Percentiles rank a stretch among this genome's conserved stretches.
Conservation (phyloP, 352 stramenopile species). For the Phytophthora quininea region DNA sequence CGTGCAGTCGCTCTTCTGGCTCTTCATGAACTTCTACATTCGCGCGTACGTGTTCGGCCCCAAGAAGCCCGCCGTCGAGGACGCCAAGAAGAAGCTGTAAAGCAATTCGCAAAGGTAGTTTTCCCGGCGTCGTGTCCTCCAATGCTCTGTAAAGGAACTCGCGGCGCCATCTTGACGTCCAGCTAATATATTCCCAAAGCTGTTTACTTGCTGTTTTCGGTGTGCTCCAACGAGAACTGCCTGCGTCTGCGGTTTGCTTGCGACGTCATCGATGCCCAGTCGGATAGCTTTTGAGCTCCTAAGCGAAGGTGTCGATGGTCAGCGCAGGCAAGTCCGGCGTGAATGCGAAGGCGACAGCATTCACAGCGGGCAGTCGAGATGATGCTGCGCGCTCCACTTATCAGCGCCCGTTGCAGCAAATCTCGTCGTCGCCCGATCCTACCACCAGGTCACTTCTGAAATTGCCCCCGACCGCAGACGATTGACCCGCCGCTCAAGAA, state of each 20-base stretch:
- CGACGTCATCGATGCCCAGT: neutral
- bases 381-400: slow-evolving; percentile 9
- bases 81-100: slow-evolving; percentile 50
- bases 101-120: slow-evolving; percentile 8
- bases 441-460: slow-evolving; percentile 7
- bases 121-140: no score
- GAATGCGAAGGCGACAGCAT: slow-evolving; percentile 19
- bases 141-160: slow-evolving; percentile 21
- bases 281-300: neutral
- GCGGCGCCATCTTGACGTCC: neutral
- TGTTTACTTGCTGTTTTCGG: no score
- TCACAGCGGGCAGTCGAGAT: slow-evolving; percentile 11
- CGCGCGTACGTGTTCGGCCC: slow-evolving; percentile 83
- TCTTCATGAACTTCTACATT: slow-evolving; percentile 95
- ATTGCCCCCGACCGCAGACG: slow-evolving; percentile 5
- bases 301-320: no score
- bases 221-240: no score
- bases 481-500: neutral
- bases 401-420: neutral
- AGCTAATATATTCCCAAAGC: neutral
- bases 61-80: slow-evolving; percentile 39
- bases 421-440: neutral
- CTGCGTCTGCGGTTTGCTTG: neutral
- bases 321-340: neutral
- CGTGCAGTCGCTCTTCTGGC: slow-evolving; percentile 90